Evolutionary conservation across 2,329 filamentous ascomycete genomes (phyloP), one percentile per base, ranked within the genome.

Genomic region (Fusarium sp.): DNA sequence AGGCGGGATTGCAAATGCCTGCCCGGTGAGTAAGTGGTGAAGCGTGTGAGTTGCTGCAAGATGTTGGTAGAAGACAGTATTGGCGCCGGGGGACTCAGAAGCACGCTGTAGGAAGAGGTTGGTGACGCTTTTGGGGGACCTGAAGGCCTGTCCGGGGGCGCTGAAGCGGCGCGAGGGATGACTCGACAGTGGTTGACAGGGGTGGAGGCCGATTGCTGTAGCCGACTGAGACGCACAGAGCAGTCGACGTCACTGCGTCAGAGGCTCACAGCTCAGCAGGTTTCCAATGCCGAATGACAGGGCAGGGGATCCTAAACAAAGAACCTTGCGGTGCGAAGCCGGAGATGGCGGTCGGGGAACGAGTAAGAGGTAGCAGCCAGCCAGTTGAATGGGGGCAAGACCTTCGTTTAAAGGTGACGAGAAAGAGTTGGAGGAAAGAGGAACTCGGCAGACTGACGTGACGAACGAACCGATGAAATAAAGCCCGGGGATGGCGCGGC

Each of bases 1-100:
- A 71, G 63, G 71, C 66, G 37, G 67, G 67, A 73, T 74, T 78
- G 76, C 72, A 77, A 76, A 78, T 77, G 69, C 70, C 65, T 68
- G 52, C 65, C 43, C 22, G 43, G 71, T 68, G 63, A 54, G 65
- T 61, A 56, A 57, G 66, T 73, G 62, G 69, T 63, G 58, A 57
- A 37, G 54, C 65, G 65, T 20, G 45, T 27, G 70, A 56, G 27
- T 61, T 22, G 62, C 56, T 68, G 60, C 59, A 35, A 47, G 63
- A 63, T 45, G 61, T 58, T 52, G 58, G 25, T 22, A 59, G 54
- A 54, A 43, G 60, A 52, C 43, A 22, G 40, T 62, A 62, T 66
- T 57, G 27, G 52, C 63, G 58, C 61, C n/a, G 47, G 47, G 27
- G 27, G 17, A n/a, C 11, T 52, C 27, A n/a, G 52, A 58, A 52